Evolutionary conservation across 2,329 filamentous ascomycete species (phyloP).

Genomic region (Apiospora pterosperma): DNA sequence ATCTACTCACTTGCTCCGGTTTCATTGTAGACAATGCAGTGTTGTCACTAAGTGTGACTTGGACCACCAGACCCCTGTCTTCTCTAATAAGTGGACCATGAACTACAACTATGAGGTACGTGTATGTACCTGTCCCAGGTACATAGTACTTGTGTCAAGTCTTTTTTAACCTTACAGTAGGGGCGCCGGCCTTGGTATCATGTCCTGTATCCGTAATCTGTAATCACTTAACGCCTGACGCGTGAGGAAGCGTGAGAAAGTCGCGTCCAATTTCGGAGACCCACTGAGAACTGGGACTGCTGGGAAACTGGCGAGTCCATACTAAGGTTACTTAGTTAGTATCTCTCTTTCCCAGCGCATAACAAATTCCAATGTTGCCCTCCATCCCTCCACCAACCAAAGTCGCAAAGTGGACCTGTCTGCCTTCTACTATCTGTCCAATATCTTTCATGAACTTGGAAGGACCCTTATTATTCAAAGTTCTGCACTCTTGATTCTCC

Average conservation of each 20-base stretch:
- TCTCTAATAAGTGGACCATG: too few species aligned
- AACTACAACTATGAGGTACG: too few species aligned
- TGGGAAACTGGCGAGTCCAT: background rate
- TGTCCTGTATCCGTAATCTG: too few species aligned
- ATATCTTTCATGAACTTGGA: background rate
- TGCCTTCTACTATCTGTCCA: background rate
- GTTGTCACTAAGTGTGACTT: too few species aligned
- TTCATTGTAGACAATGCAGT: too few species aligned
- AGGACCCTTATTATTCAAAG: background rate
- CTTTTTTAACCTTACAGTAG: too few species aligned
- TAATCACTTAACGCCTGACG: background rate
- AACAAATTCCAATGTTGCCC: background rate
- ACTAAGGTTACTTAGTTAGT: too few species aligned
- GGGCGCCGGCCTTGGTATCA: too few species aligned
- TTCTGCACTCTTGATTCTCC: background rate
- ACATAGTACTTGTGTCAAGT: too few species aligned
- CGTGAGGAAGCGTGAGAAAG: background rate
- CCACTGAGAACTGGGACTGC: background rate
- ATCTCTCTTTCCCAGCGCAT: conserved; percentile 1
- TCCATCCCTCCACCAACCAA: conserved; percentile 4
- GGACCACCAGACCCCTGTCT: too few species aligned
- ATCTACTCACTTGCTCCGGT: too few species aligned
- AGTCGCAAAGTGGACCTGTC: background rate
- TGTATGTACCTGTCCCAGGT: too few species aligned
- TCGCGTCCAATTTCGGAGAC: background rate